Evolutionary conservation across 2,329 filamentous ascomycete genomes (phyloP), one percentile per base, ranked within the genome.

Genomic region (Oidium heveae): DNA sequence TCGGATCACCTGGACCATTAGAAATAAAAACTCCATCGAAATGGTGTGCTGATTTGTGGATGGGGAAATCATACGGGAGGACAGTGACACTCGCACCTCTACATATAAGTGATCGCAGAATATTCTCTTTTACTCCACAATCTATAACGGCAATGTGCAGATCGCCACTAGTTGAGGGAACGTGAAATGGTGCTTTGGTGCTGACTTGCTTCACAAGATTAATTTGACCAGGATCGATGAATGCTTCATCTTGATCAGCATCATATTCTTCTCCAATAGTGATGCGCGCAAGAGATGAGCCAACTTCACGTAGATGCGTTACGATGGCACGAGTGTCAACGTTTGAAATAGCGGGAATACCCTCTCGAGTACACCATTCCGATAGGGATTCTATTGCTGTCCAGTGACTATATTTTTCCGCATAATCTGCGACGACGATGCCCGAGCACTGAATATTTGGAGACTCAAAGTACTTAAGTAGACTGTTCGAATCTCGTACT

Each of bases 101-200:
- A 69, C 77, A 82, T 65, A 96, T 88, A 57, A 98, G 75, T 68
- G 85, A 93, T 65, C 91, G 86, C 57, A 98, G 80, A 64, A 98
- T 98, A 74, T 98, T 98, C 77, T 98, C 91, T 78, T 98, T 98
- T 62, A 96, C 91, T 73, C 91, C 91, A 65, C 91, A 98, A 71
- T 98, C 91, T 66, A 98, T 83, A 61, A 98, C 76, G 56, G 89
- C 91, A 62, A 98, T 79, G 71, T 98, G 91, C 67, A 86, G 82
- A 64, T 83, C 79, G 59, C 89, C 86, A 61, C 82, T 77, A 34
- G 80, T 77, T 53, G 88, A 87, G 67, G 85, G 83, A 60, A 96
- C 84, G 64, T 96, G 86, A 74, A 96, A 98, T 44, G 91, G 91
- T 59, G 88, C 85, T 74, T 98, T 98, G 69, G 91, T 98, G 74